Evolutionary conservation across 805 yeast genomes (phyloP).

Genomic region (Grigorovia yakushimaensis): DNA sequence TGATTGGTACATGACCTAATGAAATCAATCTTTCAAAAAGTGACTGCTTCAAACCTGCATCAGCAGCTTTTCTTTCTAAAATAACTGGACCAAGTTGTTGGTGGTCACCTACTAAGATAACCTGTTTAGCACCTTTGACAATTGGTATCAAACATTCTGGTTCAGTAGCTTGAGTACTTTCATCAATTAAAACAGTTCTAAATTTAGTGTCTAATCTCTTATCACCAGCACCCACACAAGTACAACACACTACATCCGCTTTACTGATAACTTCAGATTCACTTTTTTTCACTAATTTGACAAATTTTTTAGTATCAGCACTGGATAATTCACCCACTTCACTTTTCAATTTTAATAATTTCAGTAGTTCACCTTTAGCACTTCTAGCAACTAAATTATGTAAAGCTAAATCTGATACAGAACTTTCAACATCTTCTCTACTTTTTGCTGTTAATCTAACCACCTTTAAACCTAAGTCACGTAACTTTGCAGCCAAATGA

Average conservation of each 20-base stretch:
- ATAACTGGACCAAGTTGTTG: slow-evolving; percentile 93
- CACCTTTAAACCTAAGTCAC: slow-evolving; percentile 62
- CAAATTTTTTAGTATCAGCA: slow-evolving; percentile 40
- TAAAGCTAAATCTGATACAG: slow-evolving; percentile 48
- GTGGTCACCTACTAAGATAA: slow-evolving; percentile 88
- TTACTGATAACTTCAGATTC: slow-evolving; percentile 43
- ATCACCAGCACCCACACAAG: slow-evolving; percentile 92
- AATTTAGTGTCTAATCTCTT: slow-evolving; percentile 50
- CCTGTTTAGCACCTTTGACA: slow-evolving; percentile 82
- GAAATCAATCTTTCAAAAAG: slow-evolving; percentile 77
- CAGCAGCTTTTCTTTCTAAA: slow-evolving; percentile 66
- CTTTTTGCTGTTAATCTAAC: slow-evolving; percentile 68
- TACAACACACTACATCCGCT: slow-evolving; percentile 78
- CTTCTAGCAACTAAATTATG: slow-evolving; percentile 39
- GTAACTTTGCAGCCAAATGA: slow-evolving; percentile 69
- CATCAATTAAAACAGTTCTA: slow-evolving; percentile 79
- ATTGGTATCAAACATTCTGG: slow-evolving; percentile 87
- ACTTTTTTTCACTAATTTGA: slow-evolving; percentile 33
- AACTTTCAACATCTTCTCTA: slow-evolving; percentile 70
- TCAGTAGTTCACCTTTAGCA: slow-evolving; percentile 49
- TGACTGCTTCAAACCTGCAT: slow-evolving; percentile 81
- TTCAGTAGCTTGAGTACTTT: slow-evolving; percentile 88
- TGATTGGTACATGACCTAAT: slow-evolving; percentile 73
- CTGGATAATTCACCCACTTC: slow-evolving; percentile 61
- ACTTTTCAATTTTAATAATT: slow-evolving; percentile 46